phyloP scores from a whole-genome alignment of 2,329 filamentous ascomycete genomes.

The Orbilia quercus region DNA sequence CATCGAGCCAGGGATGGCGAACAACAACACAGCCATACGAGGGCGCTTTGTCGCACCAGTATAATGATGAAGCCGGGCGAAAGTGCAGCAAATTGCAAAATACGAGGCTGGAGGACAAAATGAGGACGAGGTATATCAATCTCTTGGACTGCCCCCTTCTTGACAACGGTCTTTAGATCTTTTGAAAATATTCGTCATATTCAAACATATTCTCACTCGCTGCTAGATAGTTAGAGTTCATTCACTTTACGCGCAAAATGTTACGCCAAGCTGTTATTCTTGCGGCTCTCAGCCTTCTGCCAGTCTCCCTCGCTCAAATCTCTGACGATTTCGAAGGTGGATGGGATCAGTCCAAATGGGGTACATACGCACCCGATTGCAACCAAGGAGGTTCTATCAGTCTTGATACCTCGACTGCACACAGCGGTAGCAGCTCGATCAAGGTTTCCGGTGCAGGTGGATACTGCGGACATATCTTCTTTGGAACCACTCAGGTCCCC shows the following conservation, averaged over 20 bases:
- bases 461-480: constrained; percentile 72
- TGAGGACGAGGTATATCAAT: constrained; percentile 60
- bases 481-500: constrained; percentile 70
- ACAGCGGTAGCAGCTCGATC: constrained; percentile 70
- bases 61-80: constrained; percentile 4
- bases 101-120: constrained; percentile 38
- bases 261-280: constrained; percentile 64
- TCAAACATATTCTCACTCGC: constrained; percentile 19
- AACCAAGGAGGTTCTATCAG: constrained; percentile 70
- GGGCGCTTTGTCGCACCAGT: not conserved
- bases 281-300: constrained; percentile 65
- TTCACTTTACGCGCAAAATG: constrained; percentile 62
- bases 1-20: constrained; percentile 3
- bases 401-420: constrained; percentile 70
- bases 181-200: constrained; percentile 30
- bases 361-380: constrained; percentile 71
- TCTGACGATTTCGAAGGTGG: constrained; percentile 71
- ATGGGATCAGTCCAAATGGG: constrained; percentile 71
- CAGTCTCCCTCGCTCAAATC: constrained; percentile 68
- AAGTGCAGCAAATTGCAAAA: not conserved
- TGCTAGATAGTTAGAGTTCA: constrained; percentile 16
- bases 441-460: constrained; percentile 68
- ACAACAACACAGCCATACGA: not conserved
- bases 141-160: constrained; percentile 49
- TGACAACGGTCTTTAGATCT: constrained; percentile 37